Base-by-base conservation (phyloP, 2,329 filamentous ascomycete genomes). In the Beauveria australis region DNA sequence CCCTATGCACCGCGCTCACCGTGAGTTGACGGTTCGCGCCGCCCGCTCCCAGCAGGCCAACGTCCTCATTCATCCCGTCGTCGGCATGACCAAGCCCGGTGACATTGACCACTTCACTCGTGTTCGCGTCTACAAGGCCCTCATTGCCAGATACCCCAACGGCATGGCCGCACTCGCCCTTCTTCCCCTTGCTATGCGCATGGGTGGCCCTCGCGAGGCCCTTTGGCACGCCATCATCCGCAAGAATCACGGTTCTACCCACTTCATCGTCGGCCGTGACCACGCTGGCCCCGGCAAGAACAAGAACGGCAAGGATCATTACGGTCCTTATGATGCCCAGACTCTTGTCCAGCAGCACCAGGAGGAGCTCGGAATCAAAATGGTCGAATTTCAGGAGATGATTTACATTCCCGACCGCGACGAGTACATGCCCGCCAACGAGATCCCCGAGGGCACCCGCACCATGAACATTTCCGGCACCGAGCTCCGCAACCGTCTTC, bases 151-250 rank as follows among this genome's bases (percentile, higher is more conserved):
- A 72, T 99, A 99, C 80, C 94, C 94, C 76, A 99, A 97, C 77
- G 94, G 94, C 71, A 99, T 99, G 94, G 94, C 94, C 62, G 92
- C 95, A 44, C 86, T 99, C 66, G 93, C 92, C 76, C 90, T 99
- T 47, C 84, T 99, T 59, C 92, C 92, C 62, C 84, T 99, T 66
- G 94, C 94, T 70, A 99, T 99, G 94, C 89, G 94, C 74, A 99
- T 99, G 94, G 94, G 92, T 72, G 94, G 94, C 70, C 94, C 94
- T 65, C 91, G 94, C 67, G 94, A 99, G 81, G 94, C 94, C 68
- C 92, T 99, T 79, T 99, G 94, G 94, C 94, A 99, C 82, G 94
- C 94, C 72, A 96, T 99, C 71, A 99, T 99, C 82, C 92, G 94
- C 74, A 99, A 97, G 88, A 99, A 99, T 79, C 92, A 97, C 79